Evolutionary conservation across 2,329 filamentous ascomycete species (phyloP), one percentile per base, ranked within the genome.

Genomic region (Grosmannia huntii): DNA sequence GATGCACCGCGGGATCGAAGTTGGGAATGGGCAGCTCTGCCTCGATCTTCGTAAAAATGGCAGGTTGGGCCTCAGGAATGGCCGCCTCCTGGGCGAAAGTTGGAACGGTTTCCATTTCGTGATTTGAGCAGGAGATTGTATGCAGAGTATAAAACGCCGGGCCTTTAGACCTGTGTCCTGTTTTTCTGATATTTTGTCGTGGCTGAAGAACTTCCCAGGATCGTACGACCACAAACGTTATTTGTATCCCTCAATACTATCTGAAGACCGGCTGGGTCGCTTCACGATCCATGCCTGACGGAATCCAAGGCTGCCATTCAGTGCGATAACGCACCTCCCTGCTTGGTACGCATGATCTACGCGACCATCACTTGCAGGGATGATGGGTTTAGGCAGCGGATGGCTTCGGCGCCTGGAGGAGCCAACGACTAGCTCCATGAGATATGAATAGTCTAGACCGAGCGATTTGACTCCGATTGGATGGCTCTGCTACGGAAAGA

Each of bases 1-100:
- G 59, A 21, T 62, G 61, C 31, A 62, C 56, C 14, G 38, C 16
- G 21, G 61, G 61, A 14, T 62, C 61, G 31, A 62, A 62, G 68
- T 48, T 49, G 21, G 54, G 58, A 19, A 59, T 44, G 10, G 54
- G 41, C 28, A 54, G 27, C n/a, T 56, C 50, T 2, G 49, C 36
- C 41, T 59, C 58, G 10, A 59, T 54, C 55, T 59, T 59, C 10
- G 53, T 28, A 14, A 59, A 56, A 7, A 59, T 56, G 16, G 58
- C 58, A 16, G 58, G 58, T 55, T 59, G 54, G 19, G n/a, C 54
- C 27, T 53, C 36, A 0, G 58, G 55, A 19, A 59, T 57, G 50
- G 58, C 54, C 23, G 58, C 58, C 49, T 59, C 58, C 50, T 57
- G 58, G 27, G 55, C 54, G 38, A 54, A 59, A 3, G 58, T 57